Evolutionary conservation across 768 basidiomycete species (phyloP).

Genomic region (Coprinopsis cinerea): DNA sequence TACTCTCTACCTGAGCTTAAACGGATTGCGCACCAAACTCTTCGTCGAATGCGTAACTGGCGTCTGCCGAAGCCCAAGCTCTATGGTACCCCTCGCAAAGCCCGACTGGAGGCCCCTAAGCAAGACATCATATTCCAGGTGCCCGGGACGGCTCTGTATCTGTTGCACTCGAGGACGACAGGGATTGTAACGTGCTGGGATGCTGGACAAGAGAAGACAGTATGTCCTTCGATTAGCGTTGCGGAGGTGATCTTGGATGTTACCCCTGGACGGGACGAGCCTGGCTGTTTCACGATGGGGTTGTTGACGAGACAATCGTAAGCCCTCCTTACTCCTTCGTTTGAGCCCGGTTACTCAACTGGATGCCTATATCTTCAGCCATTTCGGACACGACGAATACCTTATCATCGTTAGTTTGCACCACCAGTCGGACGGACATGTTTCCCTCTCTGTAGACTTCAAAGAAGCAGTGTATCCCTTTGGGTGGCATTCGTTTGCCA

Average conservation of each 20-base stretch:
- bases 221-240: conserved; percentile 13
- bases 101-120: conserved; percentile 10
- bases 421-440: neutral
- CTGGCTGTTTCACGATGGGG: conserved; percentile 22
- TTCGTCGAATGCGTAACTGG: conserved; percentile 28
- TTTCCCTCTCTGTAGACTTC: neutral
- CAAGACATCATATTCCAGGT: conserved; percentile 24
- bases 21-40: conserved; percentile 20
- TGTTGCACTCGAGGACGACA: conserved; percentile 18
- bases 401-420: conserved; percentile 6
- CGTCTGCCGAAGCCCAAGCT: conserved; percentile 13
- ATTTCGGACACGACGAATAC: too few species aligned
- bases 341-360: too few species aligned
- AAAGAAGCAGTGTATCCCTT: conserved; percentile 3
- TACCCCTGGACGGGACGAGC: conserved; percentile 21
- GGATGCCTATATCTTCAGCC: too few species aligned
- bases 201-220: conserved; percentile 10
- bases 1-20: conserved; percentile 18
- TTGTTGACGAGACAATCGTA: conserved; percentile 12
- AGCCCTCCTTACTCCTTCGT: too few species aligned
- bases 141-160: conserved; percentile 21
- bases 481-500: conserved; percentile 18
- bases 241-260: conserved; percentile 20
- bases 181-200: conserved; percentile 18
- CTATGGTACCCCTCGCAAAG: conserved; percentile 15